These are phyloP conservation scores for Neonectria faginata DNA, from an alignment of 2,329 filamentous ascomycete species.

Conservation along the genomic window DNA sequence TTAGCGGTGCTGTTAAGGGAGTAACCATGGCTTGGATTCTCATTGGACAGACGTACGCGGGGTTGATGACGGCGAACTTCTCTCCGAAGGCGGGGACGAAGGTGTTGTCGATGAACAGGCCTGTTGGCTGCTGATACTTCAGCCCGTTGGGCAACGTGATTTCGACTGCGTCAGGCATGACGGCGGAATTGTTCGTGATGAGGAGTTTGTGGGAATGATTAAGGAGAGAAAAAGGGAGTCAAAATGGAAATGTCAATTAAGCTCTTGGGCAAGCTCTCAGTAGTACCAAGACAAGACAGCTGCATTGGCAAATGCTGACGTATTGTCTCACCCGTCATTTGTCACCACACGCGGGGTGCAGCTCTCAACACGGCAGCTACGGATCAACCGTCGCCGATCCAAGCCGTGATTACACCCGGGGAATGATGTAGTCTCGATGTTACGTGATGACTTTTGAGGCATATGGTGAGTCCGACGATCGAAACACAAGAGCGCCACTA, in stretches of 20 bases:
- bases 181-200: neutral
- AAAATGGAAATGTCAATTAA: too few species aligned
- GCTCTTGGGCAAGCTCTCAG: neutral
- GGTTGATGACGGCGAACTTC: constrained; percentile 25
- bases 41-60: constrained; percentile 6
- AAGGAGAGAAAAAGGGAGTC: neutral
- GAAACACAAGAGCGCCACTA: neutral
- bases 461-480: neutral
- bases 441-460: neutral
- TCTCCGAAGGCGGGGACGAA: constrained; percentile 29
- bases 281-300: neutral
- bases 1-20: neutral
- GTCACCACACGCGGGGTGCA: constrained; percentile 7
- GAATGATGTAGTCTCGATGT: neutral
- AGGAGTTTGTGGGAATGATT: neutral
- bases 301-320: constrained; percentile 8
- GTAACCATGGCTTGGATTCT: too few species aligned
- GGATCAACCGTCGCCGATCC: neutral
- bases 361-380: neutral
- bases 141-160: constrained; percentile 37
- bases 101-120: constrained; percentile 40
- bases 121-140: constrained; percentile 51
- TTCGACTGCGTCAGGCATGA: constrained; percentile 18
- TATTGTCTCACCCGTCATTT: neutral
- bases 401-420: neutral